Base-by-base conservation (phyloP, 2,329 filamentous ascomycete species). In the Colletotrichum nymphaeae region DNA sequence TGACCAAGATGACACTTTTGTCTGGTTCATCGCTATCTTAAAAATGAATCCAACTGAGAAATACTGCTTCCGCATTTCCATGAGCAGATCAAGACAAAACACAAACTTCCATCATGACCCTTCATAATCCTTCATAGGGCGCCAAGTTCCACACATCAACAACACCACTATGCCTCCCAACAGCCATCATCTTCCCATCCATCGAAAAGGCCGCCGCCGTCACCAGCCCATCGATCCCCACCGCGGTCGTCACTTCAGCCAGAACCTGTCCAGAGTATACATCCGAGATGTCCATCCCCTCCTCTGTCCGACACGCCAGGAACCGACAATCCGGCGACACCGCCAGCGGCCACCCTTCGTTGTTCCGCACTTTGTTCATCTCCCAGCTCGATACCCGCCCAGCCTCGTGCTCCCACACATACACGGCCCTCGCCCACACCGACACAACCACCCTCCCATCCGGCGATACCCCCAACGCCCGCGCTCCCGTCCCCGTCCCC, bases 251-350 rank as follows among this genome's bases (percentile, higher is more conserved):
- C 49, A 75, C 75, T 28, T 80, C 80, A 19, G 79, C 81, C 0
- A 82, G 71, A 1, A 84, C 75, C 2, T 67, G 69, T 0, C 84
- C 84, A 1, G 83, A 81, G 11, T 73, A 74, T 30, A 83, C 75
- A 14, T 85, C 82, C 77, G 83, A 83, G 22, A 85, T 75, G 26
- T 86, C 84, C 65, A 85, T 82, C 7, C 84, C 84, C 4, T 81
- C 79, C 65, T 86, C 84, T 0, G 81, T 86, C 71, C 84, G 78
- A 74, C 82, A 83, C 22, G 77, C 79, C 76, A 86, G 77, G 73
- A 80, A 84, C 56, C 79, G 74, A 28, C 80, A 80, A 72, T 85
- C 82, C 1, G 81, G 77, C 4, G 84, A 85, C 37, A 85, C 78
- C 49, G 78, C 79, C 64, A 86, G 75, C 24, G 84, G 84, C 83